These are phyloP conservation scores for Kwoniella sp. DNA, from an alignment of 768 basidiomycete species.

Conservation along the genomic window DNA sequence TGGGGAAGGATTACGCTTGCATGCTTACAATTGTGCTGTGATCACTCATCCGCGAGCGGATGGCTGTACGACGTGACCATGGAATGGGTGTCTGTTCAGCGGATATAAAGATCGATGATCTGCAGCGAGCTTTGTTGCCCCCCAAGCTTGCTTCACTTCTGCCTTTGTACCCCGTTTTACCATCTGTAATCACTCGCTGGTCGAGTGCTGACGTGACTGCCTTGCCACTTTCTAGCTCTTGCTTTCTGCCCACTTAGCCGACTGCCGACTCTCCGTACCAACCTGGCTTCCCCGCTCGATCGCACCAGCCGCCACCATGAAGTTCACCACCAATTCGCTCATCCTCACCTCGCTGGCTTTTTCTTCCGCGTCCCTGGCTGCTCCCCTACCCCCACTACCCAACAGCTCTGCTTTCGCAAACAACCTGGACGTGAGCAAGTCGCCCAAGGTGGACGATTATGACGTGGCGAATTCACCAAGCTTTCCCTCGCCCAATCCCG, in stretches of 20 bases:
- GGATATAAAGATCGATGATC: not conserved
- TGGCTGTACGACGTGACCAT: no score
- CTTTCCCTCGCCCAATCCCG: no score
- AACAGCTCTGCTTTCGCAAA: not conserved
- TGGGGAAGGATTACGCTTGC: no score
- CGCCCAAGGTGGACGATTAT: constrained; percentile 2
- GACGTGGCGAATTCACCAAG: no score
- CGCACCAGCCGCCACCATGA: no score
- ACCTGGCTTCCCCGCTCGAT: no score
- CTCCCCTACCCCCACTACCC: constrained; percentile 21
- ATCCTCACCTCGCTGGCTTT: constrained; percentile 27
- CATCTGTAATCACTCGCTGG: constrained; percentile 7
- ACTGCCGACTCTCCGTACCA: no score
- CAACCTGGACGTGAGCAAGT: constrained; percentile 5
- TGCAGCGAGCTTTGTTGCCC: not conserved
- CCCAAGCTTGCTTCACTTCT: constrained; percentile 13
- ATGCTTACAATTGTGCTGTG: no score
- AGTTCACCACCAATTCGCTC: constrained; percentile 34
- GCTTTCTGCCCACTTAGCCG: no score
- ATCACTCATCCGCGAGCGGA: no score
- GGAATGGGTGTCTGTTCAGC: not conserved
- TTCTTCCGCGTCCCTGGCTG: constrained; percentile 23
- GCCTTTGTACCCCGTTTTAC: not conserved
- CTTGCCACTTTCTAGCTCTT: no score
- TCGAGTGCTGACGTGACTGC: not conserved